Base-by-base conservation (phyloP, 306 rosid species). In the Lathyrus aphaca region DNA sequence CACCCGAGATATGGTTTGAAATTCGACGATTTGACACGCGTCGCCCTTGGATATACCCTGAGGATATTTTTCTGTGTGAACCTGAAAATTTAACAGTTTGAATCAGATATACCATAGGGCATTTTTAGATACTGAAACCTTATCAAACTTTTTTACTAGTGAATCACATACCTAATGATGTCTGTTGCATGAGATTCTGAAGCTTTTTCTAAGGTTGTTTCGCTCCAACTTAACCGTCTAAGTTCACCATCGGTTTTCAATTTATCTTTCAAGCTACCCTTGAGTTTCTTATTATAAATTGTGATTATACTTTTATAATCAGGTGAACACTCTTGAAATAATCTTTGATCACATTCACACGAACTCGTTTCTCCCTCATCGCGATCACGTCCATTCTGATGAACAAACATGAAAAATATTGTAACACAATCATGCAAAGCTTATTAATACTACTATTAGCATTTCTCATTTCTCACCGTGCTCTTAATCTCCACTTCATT, bases 191-290 rank as follows among this genome's bases (percentile, higher is more conserved):
- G 68, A 66, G 83, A 74, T 74, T 81, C 80, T 29, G 82, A 72
- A 53, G 95, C 99, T 68, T 56, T 88, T 81, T 90, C 91, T 53
- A 94, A 88, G 39, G 66, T 79, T 18, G 74, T 91, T 61, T 94
- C 99, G 74, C 85, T 91, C 86, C 89, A 84, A 86, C 97, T 94
- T 44, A 94, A 73, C 45, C 99, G 89, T 85, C 95, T 75, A 68
- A 87, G 87, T 74, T 84, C 84, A 10, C 83, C 92, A 5, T 79
- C 87, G 57, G 67, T 71, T 27, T 57, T 83, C 73, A 94, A 65
- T 65, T 91, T 90, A 38, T 87, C 88, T 82, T 79, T 87, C 51
- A 94, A 14, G 71, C 84, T 74, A 53, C 96, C 95, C 67, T 84
- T 81, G 39, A 89, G 78, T 77, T 94, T 94, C 75, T 70, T 93